A percentile compares a stretch with the other conserved stretches of the same genome.
phyloP scores from a whole-genome alignment of 208 protist species.

The Leishmania tropica region DNA sequence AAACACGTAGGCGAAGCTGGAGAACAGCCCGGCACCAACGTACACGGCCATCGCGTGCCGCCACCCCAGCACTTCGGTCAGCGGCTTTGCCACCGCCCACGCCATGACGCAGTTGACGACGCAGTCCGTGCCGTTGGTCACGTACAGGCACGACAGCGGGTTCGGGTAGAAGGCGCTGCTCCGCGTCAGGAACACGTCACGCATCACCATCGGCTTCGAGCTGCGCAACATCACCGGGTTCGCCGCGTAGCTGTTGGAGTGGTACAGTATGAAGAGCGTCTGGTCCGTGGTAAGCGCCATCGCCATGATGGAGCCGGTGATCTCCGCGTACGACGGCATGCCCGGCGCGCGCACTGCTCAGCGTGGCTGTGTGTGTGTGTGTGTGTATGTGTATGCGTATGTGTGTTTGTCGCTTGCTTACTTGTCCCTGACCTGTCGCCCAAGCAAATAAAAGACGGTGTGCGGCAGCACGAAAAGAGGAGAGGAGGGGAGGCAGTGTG shows the following conservation, averaged over 20 bases:
- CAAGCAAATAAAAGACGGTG: neutral
- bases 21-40: constrained; percentile 70
- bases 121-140: constrained; percentile 54
- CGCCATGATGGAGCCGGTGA: constrained; percentile 55
- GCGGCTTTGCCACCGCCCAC: constrained; percentile 65
- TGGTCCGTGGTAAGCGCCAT: constrained; percentile 73
- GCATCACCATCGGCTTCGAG: constrained; percentile 84
- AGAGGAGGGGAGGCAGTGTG: neutral
- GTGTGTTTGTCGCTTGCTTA: no score
- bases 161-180: constrained; percentile 63
- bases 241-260: constrained; percentile 83
- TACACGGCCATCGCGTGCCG: constrained; percentile 59
- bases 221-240: constrained; percentile 80
- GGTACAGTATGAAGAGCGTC: constrained; percentile 76
- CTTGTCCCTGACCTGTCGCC: neutral
- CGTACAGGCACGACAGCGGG: constrained; percentile 82
- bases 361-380: no score
- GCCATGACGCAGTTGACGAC: constrained; percentile 60
- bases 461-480: neutral
- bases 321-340: constrained; percentile 37
- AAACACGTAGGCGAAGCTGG: constrained; percentile 87
- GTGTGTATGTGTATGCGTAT: neutral
- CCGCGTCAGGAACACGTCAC: constrained; percentile 84
- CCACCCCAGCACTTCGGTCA: constrained; percentile 65
- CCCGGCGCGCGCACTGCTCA: neutral